Evolutionary conservation across 192 early-diverging fungal species (phyloP).

Genomic region (Podila epicladia): DNA sequence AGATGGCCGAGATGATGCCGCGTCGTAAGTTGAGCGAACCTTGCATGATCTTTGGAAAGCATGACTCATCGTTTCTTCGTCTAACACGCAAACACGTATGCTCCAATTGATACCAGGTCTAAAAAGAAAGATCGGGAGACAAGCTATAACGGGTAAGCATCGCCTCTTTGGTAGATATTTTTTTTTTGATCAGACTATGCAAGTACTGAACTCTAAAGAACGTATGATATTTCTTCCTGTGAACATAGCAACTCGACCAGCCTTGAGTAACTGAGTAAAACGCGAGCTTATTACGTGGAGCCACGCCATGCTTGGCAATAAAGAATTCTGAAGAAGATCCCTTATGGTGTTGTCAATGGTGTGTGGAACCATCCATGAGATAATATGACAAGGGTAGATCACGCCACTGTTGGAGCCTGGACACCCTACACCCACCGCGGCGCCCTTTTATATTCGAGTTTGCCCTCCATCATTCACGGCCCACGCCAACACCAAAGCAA

Average conservation of each 20-base stretch:
- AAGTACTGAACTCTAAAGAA: neutral
- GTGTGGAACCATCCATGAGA: no score
- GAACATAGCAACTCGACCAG: constrained; percentile 38
- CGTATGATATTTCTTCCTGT: neutral
- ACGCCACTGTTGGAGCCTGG: no score
- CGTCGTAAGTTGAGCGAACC: constrained; percentile 9
- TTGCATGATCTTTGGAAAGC: neutral
- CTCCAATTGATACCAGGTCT: neutral
- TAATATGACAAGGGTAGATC: no score
- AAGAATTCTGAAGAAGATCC: no score
- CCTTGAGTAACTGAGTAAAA: constrained; percentile 7
- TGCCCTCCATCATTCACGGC: neutral
- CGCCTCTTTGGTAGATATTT: neutral
- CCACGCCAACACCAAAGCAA: neutral
- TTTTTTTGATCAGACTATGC: no score
- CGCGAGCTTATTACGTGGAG: no score
- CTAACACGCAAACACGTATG: neutral
- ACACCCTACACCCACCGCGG: no score
- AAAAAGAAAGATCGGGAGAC: constrained; percentile 23
- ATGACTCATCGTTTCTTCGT: neutral
- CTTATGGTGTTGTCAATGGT: no score
- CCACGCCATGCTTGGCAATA: no score
- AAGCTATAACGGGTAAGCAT: constrained; percentile 38
- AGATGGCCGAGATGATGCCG: neutral
- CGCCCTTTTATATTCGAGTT: no score